phyloP scores from a whole-genome alignment of 768 basidiomycete species.

The Russula sp. region DNA sequence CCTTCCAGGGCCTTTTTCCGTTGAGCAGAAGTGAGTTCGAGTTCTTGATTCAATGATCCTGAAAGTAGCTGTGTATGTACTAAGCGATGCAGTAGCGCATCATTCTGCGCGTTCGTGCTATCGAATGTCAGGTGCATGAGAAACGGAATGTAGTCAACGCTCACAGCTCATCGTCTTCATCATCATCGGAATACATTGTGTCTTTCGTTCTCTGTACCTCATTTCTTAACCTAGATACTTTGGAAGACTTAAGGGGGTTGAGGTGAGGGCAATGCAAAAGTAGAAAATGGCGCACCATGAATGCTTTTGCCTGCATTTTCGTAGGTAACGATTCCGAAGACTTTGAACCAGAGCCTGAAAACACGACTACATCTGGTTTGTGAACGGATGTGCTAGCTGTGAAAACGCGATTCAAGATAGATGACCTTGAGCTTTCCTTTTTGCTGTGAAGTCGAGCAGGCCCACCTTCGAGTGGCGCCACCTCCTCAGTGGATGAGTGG shows the following conservation, averaged over 20 bases:
- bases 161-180: constrained; percentile 53
- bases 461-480: constrained; percentile 13
- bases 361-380: constrained; percentile 50
- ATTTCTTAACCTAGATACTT: constrained; percentile 52
- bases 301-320: constrained; percentile 53
- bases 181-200: constrained; percentile 34
- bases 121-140: background rate
- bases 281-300: constrained; percentile 55
- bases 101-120: constrained; percentile 73
- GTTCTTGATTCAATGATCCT: constrained; percentile 58
- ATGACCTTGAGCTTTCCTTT: background rate
- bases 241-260: constrained; percentile 58
- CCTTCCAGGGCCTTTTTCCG: constrained; percentile 71
- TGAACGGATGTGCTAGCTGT: constrained; percentile 31
- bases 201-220: constrained; percentile 23
- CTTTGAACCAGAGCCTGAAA: constrained; percentile 36
- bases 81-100: constrained; percentile 69
- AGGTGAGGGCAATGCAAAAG: constrained; percentile 2
- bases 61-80: constrained; percentile 77
- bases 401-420: constrained; percentile 38
- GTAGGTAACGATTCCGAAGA: constrained; percentile 25
- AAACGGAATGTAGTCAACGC: constrained; percentile 13
- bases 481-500: background rate
- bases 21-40: constrained; percentile 58
- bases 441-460: background rate